A percentile compares a stretch with the other conserved stretches of the same genome.
Evolutionary conservation across 345 rosid species (phyloP).

Genomic region (Rubroshorea leprosula): DNA sequence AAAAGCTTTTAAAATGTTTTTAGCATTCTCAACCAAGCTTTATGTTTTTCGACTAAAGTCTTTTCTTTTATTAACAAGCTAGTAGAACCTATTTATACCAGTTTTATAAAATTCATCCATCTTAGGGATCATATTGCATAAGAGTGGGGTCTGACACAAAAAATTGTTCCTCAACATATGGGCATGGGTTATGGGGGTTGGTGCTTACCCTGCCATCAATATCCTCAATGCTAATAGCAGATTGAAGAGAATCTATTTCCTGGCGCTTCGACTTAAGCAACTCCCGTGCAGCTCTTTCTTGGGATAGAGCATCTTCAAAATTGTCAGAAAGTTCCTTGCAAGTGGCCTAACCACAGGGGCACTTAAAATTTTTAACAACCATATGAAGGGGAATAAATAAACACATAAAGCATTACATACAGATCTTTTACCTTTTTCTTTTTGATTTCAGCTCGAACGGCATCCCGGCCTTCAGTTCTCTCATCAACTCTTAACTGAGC

Average conservation of each 20-base stretch:
- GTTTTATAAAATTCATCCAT: too few relatives aligned
- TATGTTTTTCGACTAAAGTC: too few relatives aligned
- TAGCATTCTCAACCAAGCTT: too few relatives aligned
- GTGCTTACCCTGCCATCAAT: constrained; percentile 53
- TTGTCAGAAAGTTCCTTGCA: constrained; percentile 34
- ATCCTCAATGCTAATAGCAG: constrained; percentile 46
- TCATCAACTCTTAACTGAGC: constrained; percentile 52
- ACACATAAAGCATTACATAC: constrained; percentile 4
- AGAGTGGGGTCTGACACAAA: too few relatives aligned
- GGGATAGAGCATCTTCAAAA: constrained; percentile 38
- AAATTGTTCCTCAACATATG: too few relatives aligned
- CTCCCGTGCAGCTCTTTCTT: constrained; percentile 59
- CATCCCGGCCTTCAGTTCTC: constrained; percentile 58
- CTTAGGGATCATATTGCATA: too few relatives aligned
- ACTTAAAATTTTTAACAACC: constrained; percentile 17
- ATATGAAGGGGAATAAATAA: constrained; percentile 7
- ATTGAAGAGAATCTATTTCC: constrained; percentile 63
- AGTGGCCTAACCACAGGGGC: constrained; percentile 34
- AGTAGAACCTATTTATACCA: too few relatives aligned
- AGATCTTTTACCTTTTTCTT: constrained; percentile 37
- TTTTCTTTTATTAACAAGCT: too few relatives aligned
- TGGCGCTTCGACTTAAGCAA: constrained; percentile 50
- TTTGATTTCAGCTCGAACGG: constrained; percentile 47
- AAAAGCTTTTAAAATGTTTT: too few relatives aligned
- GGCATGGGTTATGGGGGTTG: constrained; percentile 5